Base-by-base conservation (phyloP, 2,329 filamentous ascomycete genomes). In the Botrytis sinoallii region DNA sequence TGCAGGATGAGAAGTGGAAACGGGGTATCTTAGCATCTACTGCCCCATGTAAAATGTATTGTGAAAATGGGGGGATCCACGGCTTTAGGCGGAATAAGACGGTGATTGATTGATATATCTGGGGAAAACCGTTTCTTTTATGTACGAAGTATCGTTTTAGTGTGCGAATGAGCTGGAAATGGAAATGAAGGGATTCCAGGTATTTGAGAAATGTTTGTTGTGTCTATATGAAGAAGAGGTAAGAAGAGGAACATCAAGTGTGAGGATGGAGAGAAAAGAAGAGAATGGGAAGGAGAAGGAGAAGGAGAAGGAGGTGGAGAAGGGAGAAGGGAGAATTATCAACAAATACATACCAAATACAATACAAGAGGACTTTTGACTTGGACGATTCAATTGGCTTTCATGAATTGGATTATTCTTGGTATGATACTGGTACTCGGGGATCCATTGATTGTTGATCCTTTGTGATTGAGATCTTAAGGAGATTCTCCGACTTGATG, bases 1-100 rank as follows among this genome's bases (percentile, higher is more conserved):
- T 55, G 46, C 52, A 57, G 66, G 44, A 42, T 57, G 66, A 57
- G 61, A 40, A 35, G 55, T 35, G 52, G 55, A 68, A 57, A 69
- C 25, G 66, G 66, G 66, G 66, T 69, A 69, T 29, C 25, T 57
- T 57, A 57, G 52, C 52, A 57, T 57, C 52, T 8, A 29, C 8
- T 32, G 66, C 66, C 48, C 66, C 66, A 48, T 66, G 42, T 66
- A 48, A 8, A 35, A 22, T 46, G 20, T 38, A 38, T 8, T 3
- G 64, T 25, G 29, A 48, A 48, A 52, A 48, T 66, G 63, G 63
- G 42, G 63, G 44, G 64, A 66, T 66, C 64, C 64, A 66, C 64
- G 64, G 44, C 22, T 48, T 46, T n/a, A 10, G 10, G 46, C 42
- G 64, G 64, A 66, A 48, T 16, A 46, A 52, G 63, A 32, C 64